Percentiles rank a stretch among this genome's conserved stretches.
Conservation (phyloP, 352 stramenopile species). For the Phytophthora megakarya region DNA sequence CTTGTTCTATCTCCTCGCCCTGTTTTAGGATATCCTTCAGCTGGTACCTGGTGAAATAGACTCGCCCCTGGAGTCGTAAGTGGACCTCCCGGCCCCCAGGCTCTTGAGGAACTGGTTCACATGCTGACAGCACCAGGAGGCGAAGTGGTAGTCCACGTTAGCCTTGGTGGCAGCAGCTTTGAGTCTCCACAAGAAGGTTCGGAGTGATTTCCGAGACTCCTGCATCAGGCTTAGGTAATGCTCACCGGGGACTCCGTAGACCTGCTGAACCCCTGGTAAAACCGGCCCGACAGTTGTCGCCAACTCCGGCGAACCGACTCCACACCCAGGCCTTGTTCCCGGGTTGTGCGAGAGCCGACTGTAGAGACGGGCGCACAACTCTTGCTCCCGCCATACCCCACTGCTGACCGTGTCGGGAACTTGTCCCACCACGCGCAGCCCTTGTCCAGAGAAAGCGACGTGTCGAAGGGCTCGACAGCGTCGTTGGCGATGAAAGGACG, state of each 20-base stretch:
- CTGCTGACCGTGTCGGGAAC: no score
- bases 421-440: no score
- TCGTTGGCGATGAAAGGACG: no score
- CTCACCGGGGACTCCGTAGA: not conserved
- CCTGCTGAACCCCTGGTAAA: slow-evolving; percentile 3
- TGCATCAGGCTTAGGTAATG: not conserved
- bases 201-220: not conserved
- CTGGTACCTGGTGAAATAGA: not conserved
- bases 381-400: no score
- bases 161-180: slow-evolving; percentile 3
- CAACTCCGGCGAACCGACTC: not conserved
- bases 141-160: not conserved
- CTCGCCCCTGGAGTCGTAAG: not conserved
- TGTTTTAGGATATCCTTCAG: not conserved
- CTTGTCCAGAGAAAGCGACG: no score
- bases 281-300: not conserved
- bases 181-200: slow-evolving; percentile 1
- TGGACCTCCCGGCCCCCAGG: not conserved
- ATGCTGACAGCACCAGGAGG: not conserved
- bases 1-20: no score
- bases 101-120: slow-evolving; percentile 11
- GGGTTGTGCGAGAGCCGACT: no score
- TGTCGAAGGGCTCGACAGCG: no score
- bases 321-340: no score
- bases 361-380: no score